Conservation (phyloP, 2,329 filamentous ascomycete species). For the Claviceps africana region DNA sequence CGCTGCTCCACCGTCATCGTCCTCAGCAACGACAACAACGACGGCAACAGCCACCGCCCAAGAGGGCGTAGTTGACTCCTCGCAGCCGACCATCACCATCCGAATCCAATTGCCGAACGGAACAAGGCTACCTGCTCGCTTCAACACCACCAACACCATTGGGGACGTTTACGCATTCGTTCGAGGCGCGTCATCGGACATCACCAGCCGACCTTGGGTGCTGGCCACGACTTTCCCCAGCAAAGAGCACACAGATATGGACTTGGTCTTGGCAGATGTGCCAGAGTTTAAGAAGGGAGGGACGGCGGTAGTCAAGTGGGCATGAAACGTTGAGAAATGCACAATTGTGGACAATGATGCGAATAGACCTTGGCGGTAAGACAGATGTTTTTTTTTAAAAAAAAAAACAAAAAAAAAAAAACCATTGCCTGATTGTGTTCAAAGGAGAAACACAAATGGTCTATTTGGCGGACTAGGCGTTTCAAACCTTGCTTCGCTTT, state of each 20-base stretch:
- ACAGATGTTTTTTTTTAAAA: too few relatives aligned
- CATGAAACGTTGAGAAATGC: slow-evolving; percentile 10
- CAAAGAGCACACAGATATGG: slow-evolving; percentile 62
- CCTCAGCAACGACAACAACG: slow-evolving; percentile 24
- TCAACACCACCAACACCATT: slow-evolving; percentile 67
- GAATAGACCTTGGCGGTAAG: neutral
- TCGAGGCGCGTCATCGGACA: slow-evolving; percentile 44
- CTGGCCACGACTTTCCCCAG: slow-evolving; percentile 73
- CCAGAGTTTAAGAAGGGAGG: slow-evolving; percentile 52
- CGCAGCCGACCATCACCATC: slow-evolving; percentile 53
- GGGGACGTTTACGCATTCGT: slow-evolving; percentile 68
- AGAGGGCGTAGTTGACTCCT: slow-evolving; percentile 39
- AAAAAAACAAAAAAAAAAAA: neutral
- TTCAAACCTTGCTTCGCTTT: neutral
- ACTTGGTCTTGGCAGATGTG: slow-evolving; percentile 42
- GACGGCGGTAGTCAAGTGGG: slow-evolving; percentile 50
- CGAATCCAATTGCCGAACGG: slow-evolving; percentile 70
- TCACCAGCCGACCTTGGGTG: slow-evolving; percentile 49
- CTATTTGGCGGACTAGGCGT: neutral
- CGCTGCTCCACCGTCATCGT: slow-evolving; percentile 16
- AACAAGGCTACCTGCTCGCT: slow-evolving; percentile 61
- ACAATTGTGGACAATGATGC: neutral
- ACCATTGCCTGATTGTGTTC: neutral
- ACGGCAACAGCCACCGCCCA: slow-evolving; percentile 13
- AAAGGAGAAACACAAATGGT: neutral